Base-by-base conservation (phyloP, 2,329 filamentous ascomycete species). In the Botrytis hyacinthi region DNA sequence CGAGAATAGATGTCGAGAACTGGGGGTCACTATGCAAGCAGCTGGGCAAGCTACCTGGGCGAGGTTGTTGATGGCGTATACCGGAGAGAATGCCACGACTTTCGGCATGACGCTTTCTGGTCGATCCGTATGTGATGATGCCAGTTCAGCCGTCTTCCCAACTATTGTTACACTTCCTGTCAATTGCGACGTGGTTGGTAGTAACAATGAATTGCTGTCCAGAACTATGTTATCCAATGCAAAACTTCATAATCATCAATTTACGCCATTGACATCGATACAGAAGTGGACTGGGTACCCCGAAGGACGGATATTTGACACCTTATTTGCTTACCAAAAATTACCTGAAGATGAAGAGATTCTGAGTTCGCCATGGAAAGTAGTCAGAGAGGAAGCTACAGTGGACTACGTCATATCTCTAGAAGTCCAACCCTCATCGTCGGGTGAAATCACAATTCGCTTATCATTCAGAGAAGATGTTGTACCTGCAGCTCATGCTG, bases 91-190 rank as follows among this genome's bases (percentile, higher is more conserved):
- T 4, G 86, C 86, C 9, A 90, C 96, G 0, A 91, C 91, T 0
- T 97, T 96, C 80, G 95, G 95, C 0, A 86, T 92, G 22, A 93
- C 95, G 0, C 84, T 97, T 12, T 95, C 95, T 14, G 94, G 94
- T 1, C 86, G 94, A 48, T 89, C 84, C 44, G 79, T 87, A 5
- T 86, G 86, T 0, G 86, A 91, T 6, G 84, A 86, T n/a, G 88
- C 90, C 0, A 85, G 87, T 29, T 80, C 85, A 9, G 86, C 88
- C 7, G 86, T 89, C 0, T 93, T 98, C 70, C 95, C 95, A 0
- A 95, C 92, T 79, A 89, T 98, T 72, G 91, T 91, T 0, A 97
- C 94, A 0, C 81, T 97, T 3, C 95, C 95, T 0, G 86, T 96
- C 0, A 81, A 91, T 18, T 88, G 88, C n/a, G 81, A 84, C 35